Evolutionary conservation across 352 stramenopile genomes (phyloP), one percentile per base, ranked within the genome.

Genomic region (Pythium guiyangense): DNA sequence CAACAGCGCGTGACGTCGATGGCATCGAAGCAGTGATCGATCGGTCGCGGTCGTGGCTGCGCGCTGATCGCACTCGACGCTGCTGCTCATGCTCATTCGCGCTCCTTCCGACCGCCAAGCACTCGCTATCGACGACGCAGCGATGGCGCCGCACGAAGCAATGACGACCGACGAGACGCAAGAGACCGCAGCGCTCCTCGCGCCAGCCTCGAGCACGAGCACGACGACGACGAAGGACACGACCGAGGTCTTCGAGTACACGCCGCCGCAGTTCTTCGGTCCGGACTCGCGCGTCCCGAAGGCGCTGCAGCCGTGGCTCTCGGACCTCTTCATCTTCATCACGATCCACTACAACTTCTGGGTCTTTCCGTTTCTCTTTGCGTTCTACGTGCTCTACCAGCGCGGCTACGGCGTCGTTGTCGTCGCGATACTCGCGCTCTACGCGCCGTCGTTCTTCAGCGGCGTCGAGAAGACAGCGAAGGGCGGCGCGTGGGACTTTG

Each of bases 341-440:
- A 63, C 62, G 20, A 63, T 78, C 40, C 74, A 84, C 63, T 84
- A 84, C 58, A 76, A 74, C 34, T 50, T 77, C 17, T 84, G 70
- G 69, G 44, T 52, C 0, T 25, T 70, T 17, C 64, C 63, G 14
- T 64, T 74, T 46, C 48, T 74, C 40, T 40, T 53, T 11, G 56
- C 79, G 11, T 64, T 77, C 43, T 77, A 70, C 60, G 31, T 60
- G 37, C 49, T 77, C 11, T 71, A 81, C 57, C 67, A 66, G 57
- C 62, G 29, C 8, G 73, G 63, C 3, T 64, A 77, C 37, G 67
- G 69, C 8, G 63, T 77, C 51, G 54, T 77, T 2, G 62, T 55
- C 1, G 54, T 75, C 2, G 66, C 69, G 27, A 51, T 70, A 26
- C 34, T 84, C 15, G 66, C 63, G 40, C 34, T 79, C 12, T 84